phyloP scores from a whole-genome alignment of 352 stramenopile genomes.

The Phytophthora macrochlamydospora region DNA sequence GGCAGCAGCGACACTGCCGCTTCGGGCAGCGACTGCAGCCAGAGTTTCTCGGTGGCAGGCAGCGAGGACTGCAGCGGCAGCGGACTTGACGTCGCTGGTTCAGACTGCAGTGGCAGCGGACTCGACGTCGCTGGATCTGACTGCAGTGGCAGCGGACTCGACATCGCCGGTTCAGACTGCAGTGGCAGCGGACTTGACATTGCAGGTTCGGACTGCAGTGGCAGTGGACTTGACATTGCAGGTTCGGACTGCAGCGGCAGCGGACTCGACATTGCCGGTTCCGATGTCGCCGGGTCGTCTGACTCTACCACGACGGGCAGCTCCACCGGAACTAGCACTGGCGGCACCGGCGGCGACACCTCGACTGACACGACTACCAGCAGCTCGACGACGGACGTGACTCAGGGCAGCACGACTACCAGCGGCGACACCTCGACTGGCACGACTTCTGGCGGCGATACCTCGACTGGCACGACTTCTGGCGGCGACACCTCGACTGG shows the following conservation, averaged over 20 bases:
- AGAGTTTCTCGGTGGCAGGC: conserved; percentile 30
- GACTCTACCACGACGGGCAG: conserved; percentile 5
- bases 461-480: background rate
- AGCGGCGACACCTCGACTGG: background rate
- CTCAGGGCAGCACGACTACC: background rate
- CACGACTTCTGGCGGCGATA: background rate
- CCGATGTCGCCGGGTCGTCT: conserved; percentile 19
- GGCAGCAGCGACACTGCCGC: conserved; percentile 15
- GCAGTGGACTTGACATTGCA: conserved; percentile 17
- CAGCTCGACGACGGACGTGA: background rate
- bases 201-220: conserved; percentile 8
- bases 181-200: conserved; percentile 1
- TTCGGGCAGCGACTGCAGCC: conserved; percentile 30
- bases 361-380: background rate
- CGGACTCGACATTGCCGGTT: conserved; percentile 16
- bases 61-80: conserved; percentile 7
- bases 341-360: background rate
- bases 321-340: background rate
- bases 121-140: conserved; percentile 26
- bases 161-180: conserved; percentile 19
- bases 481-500: background rate
- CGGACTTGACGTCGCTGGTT: conserved; percentile 5
- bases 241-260: conserved; percentile 17
- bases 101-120: conserved; percentile 1
- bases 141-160: conserved; percentile 11